Evolutionary conservation across 192 early-diverging fungal genomes (phyloP).

Genomic region (Podila clonocystis): DNA sequence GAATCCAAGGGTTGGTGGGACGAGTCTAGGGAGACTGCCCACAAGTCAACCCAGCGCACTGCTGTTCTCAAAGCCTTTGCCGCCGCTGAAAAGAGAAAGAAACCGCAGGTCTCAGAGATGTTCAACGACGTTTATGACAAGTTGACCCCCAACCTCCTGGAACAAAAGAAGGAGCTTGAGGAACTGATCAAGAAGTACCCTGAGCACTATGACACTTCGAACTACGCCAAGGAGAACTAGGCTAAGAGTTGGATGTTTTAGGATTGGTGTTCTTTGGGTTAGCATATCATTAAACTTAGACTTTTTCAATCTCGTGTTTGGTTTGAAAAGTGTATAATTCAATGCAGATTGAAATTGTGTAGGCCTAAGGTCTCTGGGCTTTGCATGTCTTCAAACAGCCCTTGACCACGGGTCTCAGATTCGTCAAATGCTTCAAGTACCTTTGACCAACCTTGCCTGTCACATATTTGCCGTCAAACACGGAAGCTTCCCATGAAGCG

Average conservation of each 20-base stretch:
- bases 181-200: constrained; percentile 86
- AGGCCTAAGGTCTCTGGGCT: constrained; percentile 40
- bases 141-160: constrained; percentile 76
- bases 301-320: too few species aligned
- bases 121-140: constrained; percentile 97
- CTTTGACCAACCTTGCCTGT: constrained; percentile 79
- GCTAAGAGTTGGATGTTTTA: background rate
- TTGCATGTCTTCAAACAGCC: constrained; percentile 30
- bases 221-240: constrained; percentile 46
- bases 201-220: constrained; percentile 73
- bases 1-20: constrained; percentile 88
- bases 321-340: background rate
- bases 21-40: constrained; percentile 73
- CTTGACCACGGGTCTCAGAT: constrained; percentile 56
- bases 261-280: too few species aligned
- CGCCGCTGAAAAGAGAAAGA: constrained; percentile 87
- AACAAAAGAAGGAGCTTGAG: constrained; percentile 84
- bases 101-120: constrained; percentile 83
- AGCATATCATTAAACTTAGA: too few species aligned
- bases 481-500: constrained; percentile 91
- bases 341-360: constrained; percentile 12
- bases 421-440: constrained; percentile 71
- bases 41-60: constrained; percentile 70
- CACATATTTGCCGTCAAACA: constrained; percentile 96
- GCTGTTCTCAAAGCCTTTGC: constrained; percentile 85